phyloP scores from a whole-genome alignment of 2,329 filamentous ascomycete genomes.

The Penicillium sp. region DNA sequence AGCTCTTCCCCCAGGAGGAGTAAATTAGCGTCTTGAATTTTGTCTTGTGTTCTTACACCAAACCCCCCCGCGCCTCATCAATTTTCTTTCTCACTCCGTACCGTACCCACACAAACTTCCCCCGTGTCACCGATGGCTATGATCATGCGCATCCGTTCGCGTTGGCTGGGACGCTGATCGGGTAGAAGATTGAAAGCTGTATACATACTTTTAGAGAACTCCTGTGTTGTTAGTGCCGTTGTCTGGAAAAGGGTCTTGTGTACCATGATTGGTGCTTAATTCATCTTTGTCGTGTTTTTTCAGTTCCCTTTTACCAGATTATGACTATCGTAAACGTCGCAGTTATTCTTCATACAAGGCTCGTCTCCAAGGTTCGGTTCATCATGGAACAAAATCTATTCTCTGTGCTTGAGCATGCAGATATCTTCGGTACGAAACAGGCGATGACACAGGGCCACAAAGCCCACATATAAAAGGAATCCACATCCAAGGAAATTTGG shows the following conservation, averaged over 20 bases:
- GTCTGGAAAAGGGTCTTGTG: constrained; percentile 28
- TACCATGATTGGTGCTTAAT: constrained; percentile 27
- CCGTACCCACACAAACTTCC: constrained; percentile 10
- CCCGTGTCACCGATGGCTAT: constrained; percentile 12
- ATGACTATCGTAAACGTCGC: background rate
- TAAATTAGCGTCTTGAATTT: constrained; percentile 29
- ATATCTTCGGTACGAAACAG: background rate
- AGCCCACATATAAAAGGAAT: background rate
- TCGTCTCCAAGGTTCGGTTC: background rate
- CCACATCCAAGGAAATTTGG: constrained; percentile 8
- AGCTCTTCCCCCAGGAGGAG: constrained; percentile 71
- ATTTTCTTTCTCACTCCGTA: constrained; percentile 23
- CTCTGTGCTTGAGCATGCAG: background rate
- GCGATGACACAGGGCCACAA: background rate
- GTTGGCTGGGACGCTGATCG: constrained; percentile 21
- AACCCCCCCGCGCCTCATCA: constrained; percentile 18
- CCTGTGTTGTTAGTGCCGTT: constrained; percentile 30
- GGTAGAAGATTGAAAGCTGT: constrained; percentile 38
- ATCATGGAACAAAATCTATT: background rate
- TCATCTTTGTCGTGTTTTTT: constrained; percentile 12
- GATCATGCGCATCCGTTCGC: constrained; percentile 7
- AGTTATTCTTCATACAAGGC: background rate
- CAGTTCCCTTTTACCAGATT: background rate
- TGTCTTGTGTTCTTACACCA: constrained; percentile 13
- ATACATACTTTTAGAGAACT: constrained; percentile 40